Base-by-base conservation (phyloP, 176 grass and related monocot genomes). In the Triticum dicoccoides region DNA sequence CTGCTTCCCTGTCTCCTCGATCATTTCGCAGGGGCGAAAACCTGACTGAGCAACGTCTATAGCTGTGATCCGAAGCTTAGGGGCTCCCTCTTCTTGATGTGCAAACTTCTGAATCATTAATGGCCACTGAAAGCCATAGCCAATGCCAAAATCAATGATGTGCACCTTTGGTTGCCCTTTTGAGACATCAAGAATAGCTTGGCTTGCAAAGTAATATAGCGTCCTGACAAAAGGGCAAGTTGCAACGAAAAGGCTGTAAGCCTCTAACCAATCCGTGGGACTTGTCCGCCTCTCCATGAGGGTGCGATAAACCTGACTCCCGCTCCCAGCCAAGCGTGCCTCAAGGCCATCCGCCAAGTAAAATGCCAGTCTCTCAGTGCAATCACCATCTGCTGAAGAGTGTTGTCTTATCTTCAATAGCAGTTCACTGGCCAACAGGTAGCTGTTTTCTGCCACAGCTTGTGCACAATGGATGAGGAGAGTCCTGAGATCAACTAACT, bases 71-170 rank as follows among this genome's bases (percentile, higher is more conserved):
- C 87, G 86, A 44, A 96, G 85, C 6, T 69, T 83, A 2, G 91
- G 91, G 5, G 78, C 73, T 0, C 70, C 65, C 18, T 73, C 77
- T 49, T 85, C 32, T 74, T 37, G 61, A 25, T 39, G 61, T 9
- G 87, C 80, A 24, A 96, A 77, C 1, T 35, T 79, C 33, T 93
- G 84, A 33, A 96, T 89, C 23, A 96, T 79, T 61, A 45, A 88
- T 37, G 91, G 85, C 94, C 94, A 91, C 11, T 87, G 81, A 82
- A 96, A 96, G 52, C 94, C 85, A 12, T 88, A 73, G 2, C 71
- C 29, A 24, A 96, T 96, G 11, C 89, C 89, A 33, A 93, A 96
- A 71, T 96, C 87, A 67, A 96, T 56, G n/a, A 96, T 91, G 59
- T 96, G 94, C 24, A 93, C 42, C 35, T 38, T 90, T 73, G 68